Base-by-base conservation (phyloP, 306 rosid species). In the Cercis canadensis region DNA sequence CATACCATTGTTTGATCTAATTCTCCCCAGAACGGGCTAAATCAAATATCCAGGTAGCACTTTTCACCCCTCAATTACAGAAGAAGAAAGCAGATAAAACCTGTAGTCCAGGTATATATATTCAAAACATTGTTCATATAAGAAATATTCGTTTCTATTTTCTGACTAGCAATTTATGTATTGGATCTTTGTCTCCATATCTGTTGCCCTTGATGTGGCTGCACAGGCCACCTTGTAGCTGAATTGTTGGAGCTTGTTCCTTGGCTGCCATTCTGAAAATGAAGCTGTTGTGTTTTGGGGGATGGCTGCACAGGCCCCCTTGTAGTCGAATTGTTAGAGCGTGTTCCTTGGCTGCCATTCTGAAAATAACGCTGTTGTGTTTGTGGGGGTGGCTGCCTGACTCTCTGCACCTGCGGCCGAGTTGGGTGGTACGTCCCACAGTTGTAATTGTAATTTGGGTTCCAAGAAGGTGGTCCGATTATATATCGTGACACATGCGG, bases 171-270 rank as follows among this genome's bases (percentile, higher is more conserved):
- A 24, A 24, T 24, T 63, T 32, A 13, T 13, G 45, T 32, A 67
- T 32, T 62, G 65, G 45, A 5, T 41, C 82, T 84, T 69, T 79
- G 88, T 65, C 82, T 89, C 96, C 96, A 83, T 5, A 39, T 34
- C 55, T 81, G n/a, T n/a, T n/a, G n/a, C n/a, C n/a, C n/a, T n/a
- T n/a, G n/a, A n/a, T n/a, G n/a, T n/a, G 29, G 29, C 81, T 18
- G 82, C 16, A 19, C 21, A 50, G 72, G 75, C 52, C 51, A 53
- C 17, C 49, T 76, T 29, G 75, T 31, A 10, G 73, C 44, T 50
- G 71, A 54, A 71, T 8, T 14, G 14, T 57, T 61, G 62, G 79
- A 58, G 64, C 19, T 40, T 68, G 72, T 51, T 34, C 59, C 86
- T 49, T 40, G 58, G 51, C 45, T 60, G 31, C 5, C 44, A 8